phyloP scores from a whole-genome alignment of 371 early-diverging fungal species.

The Lichtheimia ramosa region DNA sequence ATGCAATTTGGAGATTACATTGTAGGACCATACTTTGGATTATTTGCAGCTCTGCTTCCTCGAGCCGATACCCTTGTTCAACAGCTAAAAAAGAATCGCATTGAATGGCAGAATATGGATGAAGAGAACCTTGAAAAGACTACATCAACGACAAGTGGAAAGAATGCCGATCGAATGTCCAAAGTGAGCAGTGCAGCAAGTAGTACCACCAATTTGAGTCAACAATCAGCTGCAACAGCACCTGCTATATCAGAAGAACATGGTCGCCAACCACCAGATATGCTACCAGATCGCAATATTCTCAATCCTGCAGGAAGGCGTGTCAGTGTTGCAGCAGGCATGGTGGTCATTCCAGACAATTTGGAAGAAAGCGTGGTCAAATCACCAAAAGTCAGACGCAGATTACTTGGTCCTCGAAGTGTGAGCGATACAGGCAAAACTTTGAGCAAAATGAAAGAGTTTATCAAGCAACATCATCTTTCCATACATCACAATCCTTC shows the following conservation, averaged over 20 bases:
- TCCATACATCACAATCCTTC: no score
- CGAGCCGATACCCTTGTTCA: constrained; percentile 46
- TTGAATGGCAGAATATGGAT: constrained; percentile 37
- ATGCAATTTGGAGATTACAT: constrained; percentile 85
- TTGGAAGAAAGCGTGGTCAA: constrained; percentile 42
- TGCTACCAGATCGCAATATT: constrained; percentile 37
- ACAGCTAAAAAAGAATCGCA: constrained; percentile 29
- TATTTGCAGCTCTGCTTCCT: constrained; percentile 73
- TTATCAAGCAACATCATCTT: no score
- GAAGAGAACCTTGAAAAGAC: constrained; percentile 7
- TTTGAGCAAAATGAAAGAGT: no score
- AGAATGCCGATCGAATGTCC: neutral
- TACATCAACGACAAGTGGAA: neutral
- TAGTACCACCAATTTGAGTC: no score
- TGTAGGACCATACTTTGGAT: constrained; percentile 82
- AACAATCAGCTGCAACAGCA: neutral
- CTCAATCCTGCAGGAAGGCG: constrained; percentile 49
- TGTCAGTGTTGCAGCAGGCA: constrained; percentile 57
- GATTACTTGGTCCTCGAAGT: constrained; percentile 43
- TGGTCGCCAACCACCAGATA: constrained; percentile 25
- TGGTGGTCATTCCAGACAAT: constrained; percentile 52
- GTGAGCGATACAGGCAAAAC: constrained; percentile 25
- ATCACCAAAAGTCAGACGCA: constrained; percentile 24
- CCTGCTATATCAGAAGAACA: constrained; percentile 4
- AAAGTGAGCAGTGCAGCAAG: no score